Conservation (phyloP, 2,329 filamentous ascomycete species). For the Thyridium curvatum region DNA sequence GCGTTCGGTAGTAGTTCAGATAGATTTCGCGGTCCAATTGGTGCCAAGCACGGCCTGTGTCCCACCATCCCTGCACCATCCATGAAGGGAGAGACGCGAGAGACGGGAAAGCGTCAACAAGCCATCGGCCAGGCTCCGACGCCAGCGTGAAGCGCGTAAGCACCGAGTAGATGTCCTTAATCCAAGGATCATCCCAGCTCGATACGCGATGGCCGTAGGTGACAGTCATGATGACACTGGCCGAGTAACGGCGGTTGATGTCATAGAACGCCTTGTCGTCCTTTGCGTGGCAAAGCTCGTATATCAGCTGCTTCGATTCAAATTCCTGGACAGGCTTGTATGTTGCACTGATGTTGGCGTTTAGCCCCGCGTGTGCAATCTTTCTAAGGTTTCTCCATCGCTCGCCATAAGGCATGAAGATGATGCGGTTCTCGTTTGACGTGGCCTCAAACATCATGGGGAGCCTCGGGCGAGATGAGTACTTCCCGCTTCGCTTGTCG, state of each 20-base stretch:
- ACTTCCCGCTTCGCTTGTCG: constrained; percentile 10
- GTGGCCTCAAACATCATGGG: constrained; percentile 13
- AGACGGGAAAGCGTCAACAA: constrained; percentile 25
- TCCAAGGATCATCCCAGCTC: constrained; percentile 24
- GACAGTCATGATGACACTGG: constrained; percentile 33
- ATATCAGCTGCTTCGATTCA: constrained; percentile 23
- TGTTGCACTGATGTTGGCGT: constrained; percentile 12
- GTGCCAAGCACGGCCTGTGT: constrained; percentile 2
- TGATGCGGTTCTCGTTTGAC: constrained; percentile 12
- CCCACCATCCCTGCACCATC: constrained; percentile 12
- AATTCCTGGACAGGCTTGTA: constrained; percentile 21
- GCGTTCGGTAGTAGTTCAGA: constrained; percentile 2
- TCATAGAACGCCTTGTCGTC: constrained; percentile 25
- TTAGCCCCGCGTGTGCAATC: constrained; percentile 16
- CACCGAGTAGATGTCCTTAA: constrained; percentile 24
- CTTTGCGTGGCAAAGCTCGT: constrained; percentile 20
- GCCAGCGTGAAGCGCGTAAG: constrained; percentile 26
- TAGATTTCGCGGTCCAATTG: constrained; percentile 3
- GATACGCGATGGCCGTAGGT: constrained; percentile 29
- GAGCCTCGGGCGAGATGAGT: constrained; percentile 12
- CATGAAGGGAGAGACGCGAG: constrained; percentile 17
- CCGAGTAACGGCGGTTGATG: constrained; percentile 31
- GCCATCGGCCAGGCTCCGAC: constrained; percentile 26
- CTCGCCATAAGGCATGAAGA: constrained; percentile 19
- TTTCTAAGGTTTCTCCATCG: constrained; percentile 18